Evolutionary conservation across 2,329 filamentous ascomycete genomes (phyloP).

Genomic region (Stachybotrys elegans): DNA sequence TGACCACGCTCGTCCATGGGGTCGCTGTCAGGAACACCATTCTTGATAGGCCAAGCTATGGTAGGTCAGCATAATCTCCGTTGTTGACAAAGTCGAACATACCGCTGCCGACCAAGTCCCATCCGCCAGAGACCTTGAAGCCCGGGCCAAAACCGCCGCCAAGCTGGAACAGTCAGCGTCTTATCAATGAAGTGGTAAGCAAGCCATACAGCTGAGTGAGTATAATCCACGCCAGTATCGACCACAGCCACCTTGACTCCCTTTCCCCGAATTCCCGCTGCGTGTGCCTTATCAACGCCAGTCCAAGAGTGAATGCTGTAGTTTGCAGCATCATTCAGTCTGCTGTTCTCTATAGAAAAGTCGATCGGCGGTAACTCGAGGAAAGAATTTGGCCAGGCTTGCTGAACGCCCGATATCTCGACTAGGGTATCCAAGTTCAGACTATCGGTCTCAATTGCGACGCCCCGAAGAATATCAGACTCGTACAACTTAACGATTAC

Average conservation of each 20-base stretch:
- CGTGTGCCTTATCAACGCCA: conserved; percentile 18
- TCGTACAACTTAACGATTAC: conserved; percentile 7
- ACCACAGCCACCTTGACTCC: conserved; percentile 19
- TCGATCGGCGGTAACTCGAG: conserved; percentile 2
- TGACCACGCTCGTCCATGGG: conserved; percentile 20
- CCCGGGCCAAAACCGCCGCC: conserved; percentile 17
- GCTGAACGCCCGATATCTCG: conserved; percentile 12
- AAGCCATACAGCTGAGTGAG: conserved; percentile 12
- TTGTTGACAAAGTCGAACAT: neutral
- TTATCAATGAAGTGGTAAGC: too few species aligned
- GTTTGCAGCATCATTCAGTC: neutral
- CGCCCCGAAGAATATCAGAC: conserved; percentile 15
- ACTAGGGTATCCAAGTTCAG: conserved; percentile 13
- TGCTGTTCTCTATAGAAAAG: neutral
- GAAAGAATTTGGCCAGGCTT: conserved; percentile 13
- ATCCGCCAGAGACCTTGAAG: conserved; percentile 17
- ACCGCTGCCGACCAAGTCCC: conserved; percentile 16
- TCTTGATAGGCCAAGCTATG: neutral
- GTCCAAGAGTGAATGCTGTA: conserved; percentile 12
- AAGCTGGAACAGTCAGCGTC: too few species aligned
- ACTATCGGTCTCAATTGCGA: conserved; percentile 11
- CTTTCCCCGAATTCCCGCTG: conserved; percentile 15
- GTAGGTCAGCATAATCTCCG: neutral
- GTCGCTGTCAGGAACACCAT: conserved; percentile 16
- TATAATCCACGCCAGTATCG: conserved; percentile 19